Evolutionary conservation across 352 stramenopile genomes (phyloP).

Genomic region (Thalassiosira allenii): DNA sequence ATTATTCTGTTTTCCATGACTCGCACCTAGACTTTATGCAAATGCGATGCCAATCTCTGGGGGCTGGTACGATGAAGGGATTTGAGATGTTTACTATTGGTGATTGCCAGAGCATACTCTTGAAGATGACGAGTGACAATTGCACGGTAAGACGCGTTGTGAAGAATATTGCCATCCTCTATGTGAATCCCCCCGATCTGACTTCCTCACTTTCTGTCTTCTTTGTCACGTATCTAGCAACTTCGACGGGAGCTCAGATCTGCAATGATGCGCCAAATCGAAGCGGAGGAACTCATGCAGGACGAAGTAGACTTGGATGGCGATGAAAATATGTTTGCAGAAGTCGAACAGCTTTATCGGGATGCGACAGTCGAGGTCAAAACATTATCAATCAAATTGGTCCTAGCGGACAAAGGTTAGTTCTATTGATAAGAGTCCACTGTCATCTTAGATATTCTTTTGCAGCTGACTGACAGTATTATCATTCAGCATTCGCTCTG

Average conservation of each 20-base stretch:
- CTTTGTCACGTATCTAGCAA: slow-evolving; percentile 41
- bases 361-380: slow-evolving; percentile 81
- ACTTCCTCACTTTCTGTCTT: too few species aligned
- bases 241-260: slow-evolving; percentile 69
- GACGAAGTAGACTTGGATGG: slow-evolving; percentile 70
- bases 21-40: slow-evolving; percentile 78
- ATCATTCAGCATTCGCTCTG: slow-evolving; percentile 77
- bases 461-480: too few species aligned
- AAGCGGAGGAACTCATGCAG: slow-evolving; percentile 80
- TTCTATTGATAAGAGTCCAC: too few species aligned
- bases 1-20: too few species aligned
- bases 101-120: slow-evolving; percentile 78
- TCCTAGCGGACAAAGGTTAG: slow-evolving; percentile 82
- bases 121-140: slow-evolving; percentile 85
- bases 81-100: slow-evolving; percentile 87
- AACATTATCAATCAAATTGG: slow-evolving; percentile 77
- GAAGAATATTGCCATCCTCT: too few species aligned
- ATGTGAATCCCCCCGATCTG: too few species aligned
- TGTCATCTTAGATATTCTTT: too few species aligned
- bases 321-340: slow-evolving; percentile 77
- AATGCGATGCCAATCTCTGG: slow-evolving; percentile 79
- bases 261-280: slow-evolving; percentile 75
- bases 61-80: slow-evolving; percentile 76
- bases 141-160: slow-evolving; percentile 76
- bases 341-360: slow-evolving; percentile 82